Conservation (phyloP, 2,329 filamentous ascomycete genomes). For the Hypoxylon sp. region DNA sequence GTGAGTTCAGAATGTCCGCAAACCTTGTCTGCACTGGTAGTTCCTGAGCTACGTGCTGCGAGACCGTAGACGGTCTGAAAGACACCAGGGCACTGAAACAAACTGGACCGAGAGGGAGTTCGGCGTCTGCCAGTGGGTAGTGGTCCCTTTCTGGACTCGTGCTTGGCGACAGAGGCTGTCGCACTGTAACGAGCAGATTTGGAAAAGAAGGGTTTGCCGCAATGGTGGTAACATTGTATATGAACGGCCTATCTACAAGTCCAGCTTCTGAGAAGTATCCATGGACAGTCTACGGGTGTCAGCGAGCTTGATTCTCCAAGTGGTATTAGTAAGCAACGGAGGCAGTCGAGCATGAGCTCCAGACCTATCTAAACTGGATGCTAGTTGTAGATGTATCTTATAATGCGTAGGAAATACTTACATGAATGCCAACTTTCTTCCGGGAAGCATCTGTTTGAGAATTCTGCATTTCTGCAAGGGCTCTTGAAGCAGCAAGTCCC, state of each 20-base stretch:
- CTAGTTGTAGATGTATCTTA: slow-evolving; percentile 1
- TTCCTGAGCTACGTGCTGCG: slow-evolving; percentile 57
- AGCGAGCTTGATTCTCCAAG: slow-evolving; percentile 3
- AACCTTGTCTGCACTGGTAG: slow-evolving; percentile 60
- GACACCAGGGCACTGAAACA: slow-evolving; percentile 67
- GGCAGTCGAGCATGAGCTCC: not conserved
- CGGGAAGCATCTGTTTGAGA: slow-evolving; percentile 27
- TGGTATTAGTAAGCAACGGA: not conserved
- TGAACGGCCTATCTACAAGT: slow-evolving; percentile 63
- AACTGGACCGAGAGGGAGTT: slow-evolving; percentile 56
- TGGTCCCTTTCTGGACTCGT: slow-evolving; percentile 51
- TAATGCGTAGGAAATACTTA: slow-evolving; percentile 46
- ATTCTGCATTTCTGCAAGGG: slow-evolving; percentile 51
- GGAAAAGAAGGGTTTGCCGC: slow-evolving; percentile 62
- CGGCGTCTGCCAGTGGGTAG: slow-evolving; percentile 58
- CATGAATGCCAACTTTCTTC: slow-evolving; percentile 57
- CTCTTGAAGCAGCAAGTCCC: slow-evolving; percentile 55
- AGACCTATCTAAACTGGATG: not conserved
- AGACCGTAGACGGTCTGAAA: slow-evolving; percentile 60
- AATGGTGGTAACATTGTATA: slow-evolving; percentile 63
- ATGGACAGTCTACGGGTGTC: slow-evolving; percentile 63
- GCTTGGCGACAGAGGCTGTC: slow-evolving; percentile 61
- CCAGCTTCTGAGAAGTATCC: slow-evolving; percentile 67
- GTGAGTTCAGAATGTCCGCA: slow-evolving; percentile 55
- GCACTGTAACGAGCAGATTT: slow-evolving; percentile 63